Percentiles rank a stretch among this genome's conserved stretches.
These are phyloP conservation scores for Williopsis jadinii DNA, from an alignment of 1,139 yeast genomes.

Conservation along the genomic window DNA sequence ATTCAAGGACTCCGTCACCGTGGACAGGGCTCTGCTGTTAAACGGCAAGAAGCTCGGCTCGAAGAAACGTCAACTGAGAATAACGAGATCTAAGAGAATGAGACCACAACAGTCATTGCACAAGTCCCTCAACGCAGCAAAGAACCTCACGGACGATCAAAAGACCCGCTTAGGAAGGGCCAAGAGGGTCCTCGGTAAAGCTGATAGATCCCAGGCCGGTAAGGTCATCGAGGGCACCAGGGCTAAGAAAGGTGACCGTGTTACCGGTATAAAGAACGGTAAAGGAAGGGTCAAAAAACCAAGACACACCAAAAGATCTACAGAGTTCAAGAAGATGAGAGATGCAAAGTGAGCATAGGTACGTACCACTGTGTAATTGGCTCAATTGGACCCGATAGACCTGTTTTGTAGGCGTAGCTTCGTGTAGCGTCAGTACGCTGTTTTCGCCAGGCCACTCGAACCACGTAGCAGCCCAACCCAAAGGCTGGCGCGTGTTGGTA, in stretches of 20 bases:
- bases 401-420: too few relatives aligned
- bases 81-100: slow-evolving; percentile 68
- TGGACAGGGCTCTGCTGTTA: slow-evolving; percentile 73
- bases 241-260: slow-evolving; percentile 61
- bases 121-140: slow-evolving; percentile 11
- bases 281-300: slow-evolving; percentile 50
- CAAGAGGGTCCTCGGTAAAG: slow-evolving; percentile 63
- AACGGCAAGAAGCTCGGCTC: slow-evolving; percentile 51
- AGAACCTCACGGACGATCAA: slow-evolving; percentile 51
- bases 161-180: slow-evolving; percentile 80
- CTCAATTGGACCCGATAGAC: too few relatives aligned
- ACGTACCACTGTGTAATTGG: too few relatives aligned
- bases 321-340: slow-evolving; percentile 17
- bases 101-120: slow-evolving; percentile 23
- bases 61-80: slow-evolving; percentile 64
- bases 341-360: too few relatives aligned
- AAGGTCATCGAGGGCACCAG: slow-evolving; percentile 70
- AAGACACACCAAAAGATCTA: slow-evolving; percentile 30
- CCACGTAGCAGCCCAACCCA: too few relatives aligned
- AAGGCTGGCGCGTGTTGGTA: too few relatives aligned
- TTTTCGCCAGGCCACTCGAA: too few relatives aligned
- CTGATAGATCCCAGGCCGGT: slow-evolving; percentile 67
- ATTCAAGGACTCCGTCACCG: slow-evolving; percentile 73
- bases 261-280: slow-evolving; percentile 53
- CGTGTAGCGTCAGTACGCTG: too few relatives aligned